phyloP scores from a whole-genome alignment of 495 filamentous ascomycete genomes.

The Bryoglossum gracile region DNA sequence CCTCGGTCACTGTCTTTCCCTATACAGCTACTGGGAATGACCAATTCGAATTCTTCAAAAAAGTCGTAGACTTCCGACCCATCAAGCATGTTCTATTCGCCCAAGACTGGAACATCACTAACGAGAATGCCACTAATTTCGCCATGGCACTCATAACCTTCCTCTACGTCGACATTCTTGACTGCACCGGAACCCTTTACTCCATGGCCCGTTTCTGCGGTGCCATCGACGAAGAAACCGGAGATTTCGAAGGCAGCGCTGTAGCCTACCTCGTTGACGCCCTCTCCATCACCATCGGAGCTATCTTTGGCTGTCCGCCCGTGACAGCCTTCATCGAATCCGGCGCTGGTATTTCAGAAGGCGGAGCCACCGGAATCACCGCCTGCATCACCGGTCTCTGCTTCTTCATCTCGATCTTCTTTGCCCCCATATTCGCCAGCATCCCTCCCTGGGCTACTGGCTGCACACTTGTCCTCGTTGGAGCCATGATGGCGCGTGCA shows the following conservation, averaged over 20 bases:
- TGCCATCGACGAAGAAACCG: conserved; percentile 62
- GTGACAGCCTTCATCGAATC: conserved; percentile 81
- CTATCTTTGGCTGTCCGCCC: conserved; percentile 64
- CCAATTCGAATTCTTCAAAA: conserved; percentile 74
- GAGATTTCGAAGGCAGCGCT: conserved; percentile 73
- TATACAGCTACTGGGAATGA: conserved; percentile 55
- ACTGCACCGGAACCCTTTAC: conserved; percentile 70
- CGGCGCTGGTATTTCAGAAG: conserved; percentile 77
- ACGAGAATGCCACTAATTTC: conserved; percentile 57
- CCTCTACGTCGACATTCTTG: conserved; percentile 78
- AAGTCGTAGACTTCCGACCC: conserved; percentile 72
- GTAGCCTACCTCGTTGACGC: conserved; percentile 76
- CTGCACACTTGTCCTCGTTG: conserved; percentile 72
- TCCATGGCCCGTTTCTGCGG: conserved; percentile 75
- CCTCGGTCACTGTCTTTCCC: conserved; percentile 70
- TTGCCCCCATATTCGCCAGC: conserved; percentile 77
- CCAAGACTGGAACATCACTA: conserved; percentile 59
- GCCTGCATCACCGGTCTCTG: conserved; percentile 68
- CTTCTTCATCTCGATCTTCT: conserved; percentile 83
- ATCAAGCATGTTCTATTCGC: conserved; percentile 58
- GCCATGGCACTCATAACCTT: conserved; percentile 75
- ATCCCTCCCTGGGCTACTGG: conserved; percentile 83
- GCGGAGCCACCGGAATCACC: conserved; percentile 73
- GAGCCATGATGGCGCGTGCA: conserved; percentile 70
- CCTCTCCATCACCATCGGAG: conserved; percentile 67